Percentiles rank a stretch among this genome's conserved stretches.
Evolutionary conservation across 2,329 filamentous ascomycete genomes (phyloP).

Genomic region (Exophiala alcalophila): DNA sequence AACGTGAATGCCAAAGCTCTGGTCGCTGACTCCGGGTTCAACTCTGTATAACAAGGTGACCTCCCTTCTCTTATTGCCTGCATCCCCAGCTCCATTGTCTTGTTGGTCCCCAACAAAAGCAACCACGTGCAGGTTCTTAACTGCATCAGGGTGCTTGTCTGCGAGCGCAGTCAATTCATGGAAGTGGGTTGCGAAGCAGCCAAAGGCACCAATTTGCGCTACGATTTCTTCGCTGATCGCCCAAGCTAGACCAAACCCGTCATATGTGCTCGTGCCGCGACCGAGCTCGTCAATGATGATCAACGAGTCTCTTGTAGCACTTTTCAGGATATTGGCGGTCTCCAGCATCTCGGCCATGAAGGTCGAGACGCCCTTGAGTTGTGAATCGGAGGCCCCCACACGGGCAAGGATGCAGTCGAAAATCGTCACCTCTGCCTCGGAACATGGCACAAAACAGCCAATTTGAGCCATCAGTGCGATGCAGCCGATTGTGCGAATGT

Average conservation of each 20-base stretch:
- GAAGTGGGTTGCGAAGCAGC: constrained; percentile 96
- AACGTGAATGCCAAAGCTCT: constrained; percentile 97
- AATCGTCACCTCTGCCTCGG: constrained; percentile 85
- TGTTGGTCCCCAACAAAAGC: constrained; percentile 70
- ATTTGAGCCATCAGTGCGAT: constrained; percentile 97
- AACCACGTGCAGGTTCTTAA: constrained; percentile 91
- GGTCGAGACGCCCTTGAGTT: constrained; percentile 95
- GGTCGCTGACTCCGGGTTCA: constrained; percentile 90
- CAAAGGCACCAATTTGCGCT: constrained; percentile 88
- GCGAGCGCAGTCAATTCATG: constrained; percentile 92
- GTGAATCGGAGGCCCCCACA: constrained; percentile 92
- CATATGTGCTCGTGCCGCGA: constrained; percentile 94
- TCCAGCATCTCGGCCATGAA: constrained; percentile 99
- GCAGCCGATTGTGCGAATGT: constrained; percentile 94
- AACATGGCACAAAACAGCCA: constrained; percentile 91
- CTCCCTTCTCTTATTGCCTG: constrained; percentile 62
- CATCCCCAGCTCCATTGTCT: constrained; percentile 35
- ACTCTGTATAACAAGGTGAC: constrained; percentile 97
- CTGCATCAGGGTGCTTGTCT: constrained; percentile 75
- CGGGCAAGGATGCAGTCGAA: constrained; percentile 96
- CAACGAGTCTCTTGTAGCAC: constrained; percentile 86
- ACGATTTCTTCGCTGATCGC: constrained; percentile 97
- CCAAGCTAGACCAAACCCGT: constrained; percentile 98
- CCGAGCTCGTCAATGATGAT: constrained; percentile 99
- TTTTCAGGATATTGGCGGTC: constrained; percentile 97